A percentile compares a stretch with the other conserved stretches of the same genome.
These are phyloP conservation scores for Umbelopsis sp. DNA, from an alignment of 371 early-diverging fungal genomes.

Conservation along the genomic window DNA sequence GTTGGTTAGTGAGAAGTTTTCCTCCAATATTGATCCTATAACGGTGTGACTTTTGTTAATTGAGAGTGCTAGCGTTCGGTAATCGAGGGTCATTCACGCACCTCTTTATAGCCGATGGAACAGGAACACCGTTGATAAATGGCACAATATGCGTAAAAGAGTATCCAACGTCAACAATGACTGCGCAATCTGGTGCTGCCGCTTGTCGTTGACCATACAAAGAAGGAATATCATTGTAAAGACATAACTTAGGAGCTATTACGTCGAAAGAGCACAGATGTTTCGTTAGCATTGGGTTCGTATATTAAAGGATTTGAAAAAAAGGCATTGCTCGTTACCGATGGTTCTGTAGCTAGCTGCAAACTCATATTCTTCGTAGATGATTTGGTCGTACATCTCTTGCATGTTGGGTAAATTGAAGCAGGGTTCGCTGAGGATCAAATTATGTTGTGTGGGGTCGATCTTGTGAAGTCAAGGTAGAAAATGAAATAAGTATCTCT, in stretches of 20 bases:
- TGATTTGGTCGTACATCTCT: conserved; percentile 76
- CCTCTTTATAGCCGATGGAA: conserved; percentile 58
- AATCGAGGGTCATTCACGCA: conserved; percentile 4
- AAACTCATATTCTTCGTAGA: conserved; percentile 88
- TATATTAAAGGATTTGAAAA: no score
- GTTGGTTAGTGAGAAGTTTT: conserved; percentile 81
- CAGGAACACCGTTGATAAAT: conserved; percentile 59
- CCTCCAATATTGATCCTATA: conserved; percentile 83
- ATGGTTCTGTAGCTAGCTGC: conserved; percentile 62
- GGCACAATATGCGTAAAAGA: conserved; percentile 85
- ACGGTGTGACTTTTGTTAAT: background rate
- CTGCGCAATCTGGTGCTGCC: conserved; percentile 60
- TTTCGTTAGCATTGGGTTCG: no score
- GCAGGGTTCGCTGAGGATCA: conserved; percentile 81
- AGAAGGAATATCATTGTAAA: conserved; percentile 55
- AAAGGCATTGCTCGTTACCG: conserved; percentile 28
- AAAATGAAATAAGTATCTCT: background rate
- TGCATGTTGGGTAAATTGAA: conserved; percentile 78
- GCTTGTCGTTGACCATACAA: conserved; percentile 51
- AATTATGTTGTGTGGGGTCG: conserved; percentile 61
- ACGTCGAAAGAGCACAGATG: no score
- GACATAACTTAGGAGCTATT: conserved; percentile 42
- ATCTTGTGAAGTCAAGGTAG: conserved; percentile 37
- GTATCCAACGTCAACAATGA: conserved; percentile 84
- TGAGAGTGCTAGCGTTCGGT: background rate